Evolutionary conservation across 345 rosid genomes (phyloP), one percentile per base, ranked within the genome.

Genomic region (Combretum micranthum): DNA sequence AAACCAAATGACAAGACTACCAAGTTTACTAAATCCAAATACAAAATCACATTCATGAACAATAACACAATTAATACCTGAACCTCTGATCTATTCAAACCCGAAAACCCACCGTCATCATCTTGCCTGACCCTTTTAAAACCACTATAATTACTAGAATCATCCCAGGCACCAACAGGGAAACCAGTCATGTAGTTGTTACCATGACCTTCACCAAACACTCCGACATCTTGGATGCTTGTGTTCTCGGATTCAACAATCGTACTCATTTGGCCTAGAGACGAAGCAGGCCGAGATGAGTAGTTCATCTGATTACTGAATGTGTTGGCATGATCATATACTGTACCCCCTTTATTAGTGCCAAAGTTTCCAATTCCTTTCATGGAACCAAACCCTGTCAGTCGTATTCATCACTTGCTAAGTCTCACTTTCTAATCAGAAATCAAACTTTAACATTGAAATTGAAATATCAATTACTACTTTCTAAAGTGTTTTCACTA

Each of bases 311-410:
- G 52, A 56, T 43, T 55, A 37, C 20, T 23, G 32, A 55, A 64
- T 19, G 78, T 77, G 61, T 64, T 73, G 42, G 79, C 63, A 19
- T 76, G 59, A 61, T 75, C 58, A 62, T 67, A 79, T 20, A 82
- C 32, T 47, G 72, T 46, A 32, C 3, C 59, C 42, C 77, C 89
- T 39, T 21, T 61, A 13, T 63, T 70, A 16, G 51, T 42, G 19
- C 61, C 50, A 2, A 50, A 65, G 22, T 81, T 82, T 55, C 86
- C 87, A 71, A 83, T 70, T 23, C 75, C 78, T 68, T 77, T 76
- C 82, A 83, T 62, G 44, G 82, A 75, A 57, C 78, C 86, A 64
- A 65, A 84, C 22, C 79, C 85, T 81, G 80, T 60, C 59, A 77
- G 42, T 61, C 16, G 22, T 50, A 4, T 42, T 44, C 50, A 56